Evolutionary conservation across 306 rosid species (phyloP).

Genomic region (Acacia melanoxylon): DNA sequence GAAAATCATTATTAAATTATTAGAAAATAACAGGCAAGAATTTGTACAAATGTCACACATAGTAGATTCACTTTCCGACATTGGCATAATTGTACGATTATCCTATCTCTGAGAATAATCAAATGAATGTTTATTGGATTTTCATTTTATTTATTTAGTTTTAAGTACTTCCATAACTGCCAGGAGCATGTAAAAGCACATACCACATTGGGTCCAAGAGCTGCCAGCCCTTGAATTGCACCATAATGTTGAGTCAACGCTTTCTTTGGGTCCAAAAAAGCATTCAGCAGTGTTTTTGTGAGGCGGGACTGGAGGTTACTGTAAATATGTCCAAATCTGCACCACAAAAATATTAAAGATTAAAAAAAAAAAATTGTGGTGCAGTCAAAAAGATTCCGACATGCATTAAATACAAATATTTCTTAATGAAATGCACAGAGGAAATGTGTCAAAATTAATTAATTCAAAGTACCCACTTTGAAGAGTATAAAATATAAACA

Average conservation of each 20-base stretch:
- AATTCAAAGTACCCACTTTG: neutral
- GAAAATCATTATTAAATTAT: too few species aligned
- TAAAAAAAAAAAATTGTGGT: neutral
- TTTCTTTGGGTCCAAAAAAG: conserved; percentile 83
- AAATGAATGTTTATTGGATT: conserved; percentile 16
- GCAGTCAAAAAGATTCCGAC: conserved; percentile 8
- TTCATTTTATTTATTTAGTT: neutral
- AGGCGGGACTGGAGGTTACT: conserved; percentile 78
- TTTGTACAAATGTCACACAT: conserved; percentile 1
- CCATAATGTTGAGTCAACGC: conserved; percentile 86
- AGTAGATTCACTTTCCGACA: conserved; percentile 2
- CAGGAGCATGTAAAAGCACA: conserved; percentile 33
- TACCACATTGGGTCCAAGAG: conserved; percentile 83
- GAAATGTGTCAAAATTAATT: neutral
- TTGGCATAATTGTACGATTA: conserved; percentile 6
- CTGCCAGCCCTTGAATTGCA: conserved; percentile 80
- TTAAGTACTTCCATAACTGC: conserved; percentile 6
- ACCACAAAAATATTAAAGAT: conserved; percentile 24
- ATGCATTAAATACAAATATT: neutral
- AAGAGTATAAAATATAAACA: neutral
- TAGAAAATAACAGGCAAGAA: neutral
- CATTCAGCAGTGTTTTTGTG: conserved; percentile 78
- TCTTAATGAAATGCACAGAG: neutral
- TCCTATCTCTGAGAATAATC: neutral
- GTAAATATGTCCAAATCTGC: conserved; percentile 83